Base-by-base conservation (phyloP, 257 asterid species). In the Euphrasia confusa region DNA sequence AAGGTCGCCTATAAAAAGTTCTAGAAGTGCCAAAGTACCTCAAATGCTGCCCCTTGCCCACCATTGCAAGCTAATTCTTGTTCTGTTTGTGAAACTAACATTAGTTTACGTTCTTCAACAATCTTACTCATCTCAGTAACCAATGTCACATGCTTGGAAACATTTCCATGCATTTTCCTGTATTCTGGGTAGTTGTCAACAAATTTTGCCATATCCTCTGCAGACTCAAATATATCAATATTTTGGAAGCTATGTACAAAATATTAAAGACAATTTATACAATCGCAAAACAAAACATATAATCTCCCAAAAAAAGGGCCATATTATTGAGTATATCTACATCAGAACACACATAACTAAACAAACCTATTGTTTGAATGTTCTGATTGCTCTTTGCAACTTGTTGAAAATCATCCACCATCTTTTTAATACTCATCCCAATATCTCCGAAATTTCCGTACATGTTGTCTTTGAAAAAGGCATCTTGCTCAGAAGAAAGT, bases 201-300 rank as follows among this genome's bases (percentile, higher is more conserved):
- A 82, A 93, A 93, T 71, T 89, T 89, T 69, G 96, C 96, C 97
- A 93, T 93, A 68, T 93, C 99, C 81, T 89, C 99, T 93, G 92
- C 84, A 72, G 76, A 44, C 58, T 28, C 60, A 30, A 68, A 72
- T 28, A 21, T 60, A 66, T 72, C 63, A 66, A 59, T 30, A 61
- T 58, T 26, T 71, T 37, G 53, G 65, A 68, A 67, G 57, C 60
- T 33, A 3, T 48, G 50, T 26, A 67, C 60, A 65, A 48, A 30
- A 52, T 28, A 27, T 63, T 47, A 30, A 30, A 30, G 33, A 30
- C 32, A 75, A 60, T 44, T 10, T 70, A 64, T 40, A 56, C 39
- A 50, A 21, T 57, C 32, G 60, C 47, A 49, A 72, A 15, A 14
- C 28, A 45, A 28, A 48, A 67, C 7, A 28, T 17, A 1, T 30